Base-by-base conservation (phyloP, 192 early-diverging fungal genomes). In the Rhizophlyctis rosea region DNA sequence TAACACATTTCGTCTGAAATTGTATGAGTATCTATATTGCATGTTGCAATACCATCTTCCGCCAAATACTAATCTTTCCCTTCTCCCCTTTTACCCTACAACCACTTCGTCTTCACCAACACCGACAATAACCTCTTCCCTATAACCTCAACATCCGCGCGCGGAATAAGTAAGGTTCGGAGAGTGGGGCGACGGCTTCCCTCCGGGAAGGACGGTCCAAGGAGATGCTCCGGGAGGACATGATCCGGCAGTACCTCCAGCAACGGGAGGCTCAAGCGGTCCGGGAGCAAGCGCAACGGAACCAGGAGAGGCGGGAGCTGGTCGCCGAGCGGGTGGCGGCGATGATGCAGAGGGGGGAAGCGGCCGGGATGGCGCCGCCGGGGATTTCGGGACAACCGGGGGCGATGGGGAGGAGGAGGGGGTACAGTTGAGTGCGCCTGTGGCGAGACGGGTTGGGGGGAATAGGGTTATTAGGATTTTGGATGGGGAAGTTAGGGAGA, bases 111-210 rank as follows among this genome's bases (percentile, higher is more conserved):
- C 9, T 44, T 44, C 18, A 18, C 39, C 7, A 44, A 13, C 18
- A 44, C 18, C 18, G 7, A 7, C 7, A 44, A 13, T 44, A 18
- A 18, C 39, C 39, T n/a, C n/a, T n/a, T n/a, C n/a, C n/a, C n/a
- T n/a, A n/a, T n/a, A n/a, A n/a, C n/a, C 29, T 24, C 44, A 25
- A 35, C 30, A 35, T 64, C 54, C 33, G 54, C 54, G 16, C 57
- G 64, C 54, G 64, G 64, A 57, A 65, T 65, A 65, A 65, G 64
- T 58, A 65, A 65, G 64, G 64, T 65, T 57, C 54, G 64, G 64
- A 65, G 64, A 57, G 64, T 57, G 64, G 64, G 54, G 34, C 64
- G 64, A 54, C 44, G 33, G 56, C 56, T 16, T 57, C 64, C 33
- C 36, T 65, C 32, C 65, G 65, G 47, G 65, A 56, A 7, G 39